phyloP scores from a whole-genome alignment of 345 rosid species.

The Salix koriyanagi region DNA sequence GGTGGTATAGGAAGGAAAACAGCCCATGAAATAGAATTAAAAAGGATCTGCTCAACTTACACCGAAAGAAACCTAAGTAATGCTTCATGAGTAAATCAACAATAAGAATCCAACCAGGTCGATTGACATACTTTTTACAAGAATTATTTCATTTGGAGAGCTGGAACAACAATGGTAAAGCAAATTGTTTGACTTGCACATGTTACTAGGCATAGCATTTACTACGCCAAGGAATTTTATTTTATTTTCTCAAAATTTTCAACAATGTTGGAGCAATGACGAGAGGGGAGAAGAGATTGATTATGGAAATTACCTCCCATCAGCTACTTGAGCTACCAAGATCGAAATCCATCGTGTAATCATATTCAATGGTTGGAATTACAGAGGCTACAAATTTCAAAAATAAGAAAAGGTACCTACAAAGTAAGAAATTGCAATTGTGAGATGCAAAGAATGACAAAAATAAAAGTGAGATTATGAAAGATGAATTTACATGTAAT shows the following conservation, averaged over 20 bases:
- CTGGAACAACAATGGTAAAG: not conserved
- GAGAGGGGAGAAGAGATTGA: not conserved
- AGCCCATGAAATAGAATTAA: not conserved
- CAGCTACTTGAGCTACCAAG: conserved; percentile 81
- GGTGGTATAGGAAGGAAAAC: not conserved
- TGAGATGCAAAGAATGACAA: not conserved
- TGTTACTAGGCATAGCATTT: not conserved
- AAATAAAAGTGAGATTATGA: too few species aligned
- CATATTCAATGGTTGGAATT: conserved; percentile 90
- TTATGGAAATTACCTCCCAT: conserved; percentile 18
- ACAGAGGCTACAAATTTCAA: conserved; percentile 91
- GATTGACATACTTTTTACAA: not conserved
- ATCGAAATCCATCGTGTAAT: conserved; percentile 93
- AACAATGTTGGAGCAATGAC: not conserved
- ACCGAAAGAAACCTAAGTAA: not conserved
- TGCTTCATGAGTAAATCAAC: not conserved
- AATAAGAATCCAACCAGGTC: not conserved
- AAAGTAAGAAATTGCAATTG: not conserved
- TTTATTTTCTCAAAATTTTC: not conserved
- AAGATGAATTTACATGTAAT: too few species aligned
- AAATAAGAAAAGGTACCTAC: conserved; percentile 87
- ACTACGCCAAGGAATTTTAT: not conserved
- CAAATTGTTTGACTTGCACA: not conserved
- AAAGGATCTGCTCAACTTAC: not conserved
- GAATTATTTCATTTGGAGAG: not conserved